Base-by-base conservation (phyloP, 2,329 filamentous ascomycete genomes). In the Teratosphaeria viscida region DNA sequence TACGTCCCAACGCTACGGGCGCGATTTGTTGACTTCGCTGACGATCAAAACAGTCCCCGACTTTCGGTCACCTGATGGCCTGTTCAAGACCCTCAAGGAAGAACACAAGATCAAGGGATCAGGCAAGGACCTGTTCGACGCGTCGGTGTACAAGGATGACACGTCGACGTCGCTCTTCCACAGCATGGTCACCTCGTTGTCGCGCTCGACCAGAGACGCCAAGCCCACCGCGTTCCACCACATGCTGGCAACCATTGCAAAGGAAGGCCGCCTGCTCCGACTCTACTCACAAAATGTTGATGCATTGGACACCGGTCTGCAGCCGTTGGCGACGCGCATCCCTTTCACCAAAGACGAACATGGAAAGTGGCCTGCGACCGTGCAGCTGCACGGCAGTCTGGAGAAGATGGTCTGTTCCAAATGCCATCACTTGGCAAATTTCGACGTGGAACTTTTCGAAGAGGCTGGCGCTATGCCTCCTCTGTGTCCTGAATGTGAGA, bases 221-320 rank as follows among this genome's bases (percentile, higher is more conserved):
- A 77, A 86, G 64, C 91, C 94, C 12, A 96, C 94, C 1, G 80
- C 85, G 2, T 99, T 99, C 71, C 94, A 99, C 77, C 89, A 96
- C 71, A 82, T 99, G 74, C 82, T 99, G 52, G 94, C 94, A 55
- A 92, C 91, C 3, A 80, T 99, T 26, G 90, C 92, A 3, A 83
- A 89, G 60, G 91, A 97, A 74, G 89, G 88, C 52, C 89, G 94
- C 23, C 77, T 99, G 27, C 79, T 96, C 71, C 89, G 94, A 52
- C 81, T 99, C 6, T 99, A 99, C 74, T 92, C 90, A 2, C 94
- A 99, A 71, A 99, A 99, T 67, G 92, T 99, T 37, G 94, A 99
- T 75, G 90, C 92, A 60, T 88, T 99, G 65, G 94, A 99, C 68
- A 94, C 90, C 0, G 83, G 85, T 7, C 82, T 99, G 73, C 78